A percentile compares a stretch with the other conserved stretches of the same genome.
Conservation (phyloP, 1,284 basidiomycete genomes). For the Malassezia nana region DNA sequence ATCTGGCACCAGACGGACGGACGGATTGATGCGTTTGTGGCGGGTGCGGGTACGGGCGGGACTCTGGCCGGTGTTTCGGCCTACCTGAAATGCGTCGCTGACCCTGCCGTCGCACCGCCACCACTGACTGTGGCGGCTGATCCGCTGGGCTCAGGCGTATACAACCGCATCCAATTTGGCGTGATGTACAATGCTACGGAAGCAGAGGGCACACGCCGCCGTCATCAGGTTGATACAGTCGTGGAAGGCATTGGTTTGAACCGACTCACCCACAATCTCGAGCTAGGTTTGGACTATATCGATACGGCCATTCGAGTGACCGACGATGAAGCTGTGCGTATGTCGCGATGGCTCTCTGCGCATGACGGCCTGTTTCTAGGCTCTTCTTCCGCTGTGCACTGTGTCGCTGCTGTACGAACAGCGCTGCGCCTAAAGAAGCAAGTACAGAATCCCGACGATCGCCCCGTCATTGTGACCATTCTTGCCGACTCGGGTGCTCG, state of each 20-base stretch:
- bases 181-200: conserved; percentile 90
- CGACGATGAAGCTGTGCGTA: conserved; percentile 42
- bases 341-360: conserved; percentile 37
- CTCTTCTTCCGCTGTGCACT: conserved; percentile 89
- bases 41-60: conserved; percentile 94
- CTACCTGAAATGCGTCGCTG: conserved; percentile 57
- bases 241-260: conserved; percentile 60
- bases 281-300: conserved; percentile 35
- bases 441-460: neutral
- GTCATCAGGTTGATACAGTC: conserved; percentile 59
- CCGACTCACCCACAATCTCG: conserved; percentile 38
- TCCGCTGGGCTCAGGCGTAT: conserved; percentile 86
- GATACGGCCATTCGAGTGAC: conserved; percentile 37
- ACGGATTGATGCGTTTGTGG: conserved; percentile 71
- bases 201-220: conserved; percentile 82
- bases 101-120: neutral
- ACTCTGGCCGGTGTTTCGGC: conserved; percentile 77
- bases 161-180: conserved; percentile 66
- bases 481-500: conserved; percentile 41
- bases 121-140: conserved; percentile 61
- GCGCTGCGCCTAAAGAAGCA: conserved; percentile 32
- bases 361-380: conserved; percentile 85
- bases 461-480: conserved; percentile 41
- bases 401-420: conserved; percentile 65
- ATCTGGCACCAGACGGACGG: conserved; percentile 88